Conservation (phyloP, 371 early-diverging fungal species). For the Apophysomyces variabilis region DNA sequence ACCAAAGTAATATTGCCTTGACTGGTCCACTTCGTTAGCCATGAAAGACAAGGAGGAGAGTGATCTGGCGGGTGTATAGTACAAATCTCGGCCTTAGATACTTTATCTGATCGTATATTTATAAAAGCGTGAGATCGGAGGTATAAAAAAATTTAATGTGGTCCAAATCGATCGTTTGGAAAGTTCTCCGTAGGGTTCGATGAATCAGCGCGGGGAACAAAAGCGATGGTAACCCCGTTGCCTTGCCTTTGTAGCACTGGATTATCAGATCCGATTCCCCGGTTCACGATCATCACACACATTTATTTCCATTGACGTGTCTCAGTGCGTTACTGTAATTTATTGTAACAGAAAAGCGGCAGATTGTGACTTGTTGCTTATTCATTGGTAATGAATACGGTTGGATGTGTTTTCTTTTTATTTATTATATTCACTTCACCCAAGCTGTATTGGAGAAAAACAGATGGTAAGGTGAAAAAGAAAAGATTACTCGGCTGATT, state of each 20-base stretch:
- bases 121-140: conserved; percentile 1
- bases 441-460: background rate
- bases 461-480: background rate
- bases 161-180: conserved; percentile 1
- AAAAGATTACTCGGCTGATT: background rate
- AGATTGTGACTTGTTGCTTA: no score
- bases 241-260: background rate
- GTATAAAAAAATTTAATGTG: conserved; percentile 1
- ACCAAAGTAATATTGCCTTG: conserved; percentile 8
- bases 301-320: background rate
- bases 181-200: background rate
- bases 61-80: no score
- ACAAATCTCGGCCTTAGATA: background rate
- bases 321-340: background rate
- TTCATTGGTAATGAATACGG: no score
- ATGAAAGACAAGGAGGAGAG: background rate
- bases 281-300: conserved; percentile 1
- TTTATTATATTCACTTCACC: background rate
- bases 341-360: background rate
- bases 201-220: background rate
- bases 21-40: background rate
- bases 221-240: background rate
- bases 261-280: conserved; percentile 2
- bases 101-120: conserved; percentile 7
- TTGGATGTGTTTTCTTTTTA: background rate